Conservation (phyloP, 2,329 filamentous ascomycete species). For the Dactylellina leptospora region DNA sequence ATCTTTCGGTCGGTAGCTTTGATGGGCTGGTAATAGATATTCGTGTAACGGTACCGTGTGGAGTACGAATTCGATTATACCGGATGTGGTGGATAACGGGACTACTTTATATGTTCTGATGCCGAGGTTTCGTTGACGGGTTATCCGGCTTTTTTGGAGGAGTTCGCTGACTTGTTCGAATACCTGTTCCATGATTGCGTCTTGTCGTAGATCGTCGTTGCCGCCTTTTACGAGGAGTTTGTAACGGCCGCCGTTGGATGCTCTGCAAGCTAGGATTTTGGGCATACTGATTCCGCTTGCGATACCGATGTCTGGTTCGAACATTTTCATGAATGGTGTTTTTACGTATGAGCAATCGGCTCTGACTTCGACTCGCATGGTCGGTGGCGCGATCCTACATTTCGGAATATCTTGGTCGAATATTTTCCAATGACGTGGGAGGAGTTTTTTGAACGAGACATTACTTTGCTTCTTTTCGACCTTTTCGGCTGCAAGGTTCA, state of each 20-base stretch:
- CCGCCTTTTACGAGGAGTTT: slow-evolving; percentile 95
- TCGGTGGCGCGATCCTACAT: slow-evolving; percentile 83
- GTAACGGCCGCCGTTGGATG: slow-evolving; percentile 78
- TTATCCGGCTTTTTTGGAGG: slow-evolving; percentile 83
- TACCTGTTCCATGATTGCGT: slow-evolving; percentile 99
- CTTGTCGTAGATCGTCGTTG: slow-evolving; percentile 93
- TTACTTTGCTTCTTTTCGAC: slow-evolving; percentile 73
- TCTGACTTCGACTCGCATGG: slow-evolving; percentile 81
- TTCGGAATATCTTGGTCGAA: slow-evolving; percentile 63
- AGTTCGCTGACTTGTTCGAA: slow-evolving; percentile 95
- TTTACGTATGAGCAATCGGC: slow-evolving; percentile 77
- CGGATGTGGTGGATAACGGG: slow-evolving; percentile 82
- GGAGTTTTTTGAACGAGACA: slow-evolving; percentile 62
- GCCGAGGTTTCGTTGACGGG: slow-evolving; percentile 84
- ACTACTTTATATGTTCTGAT: slow-evolving; percentile 98
- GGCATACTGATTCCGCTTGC: slow-evolving; percentile 90
- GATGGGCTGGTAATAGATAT: slow-evolving; percentile 89
- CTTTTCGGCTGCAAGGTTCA: slow-evolving; percentile 46
- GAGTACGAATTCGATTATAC: slow-evolving; percentile 95
- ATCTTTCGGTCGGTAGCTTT: slow-evolving; percentile 84
- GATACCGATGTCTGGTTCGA: slow-evolving; percentile 80
- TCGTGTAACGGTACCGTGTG: slow-evolving; percentile 92
- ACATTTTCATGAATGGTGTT: slow-evolving; percentile 76
- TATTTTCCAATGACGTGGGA: slow-evolving; percentile 39
- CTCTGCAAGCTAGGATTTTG: slow-evolving; percentile 86